phyloP scores from a whole-genome alignment of 1,139 yeast genomes.

The Yamadazyma sp. region DNA sequence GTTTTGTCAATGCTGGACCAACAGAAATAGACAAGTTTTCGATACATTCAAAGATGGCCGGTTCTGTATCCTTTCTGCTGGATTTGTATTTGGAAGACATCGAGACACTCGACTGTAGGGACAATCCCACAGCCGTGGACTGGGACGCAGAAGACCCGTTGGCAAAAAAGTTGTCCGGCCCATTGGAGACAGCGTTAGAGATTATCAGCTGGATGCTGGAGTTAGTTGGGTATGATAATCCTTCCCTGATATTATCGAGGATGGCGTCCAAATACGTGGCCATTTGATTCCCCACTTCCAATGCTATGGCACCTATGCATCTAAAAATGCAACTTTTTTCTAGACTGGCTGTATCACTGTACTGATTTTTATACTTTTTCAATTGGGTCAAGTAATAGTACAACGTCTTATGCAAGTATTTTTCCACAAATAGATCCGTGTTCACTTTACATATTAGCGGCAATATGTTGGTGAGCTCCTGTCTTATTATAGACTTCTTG shows the following conservation, averaged over 20 bases:
- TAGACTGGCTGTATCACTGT: constrained; percentile 38
- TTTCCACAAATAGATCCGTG: constrained; percentile 73
- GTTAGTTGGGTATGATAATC: constrained; percentile 52
- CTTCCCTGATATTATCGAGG: constrained; percentile 79
- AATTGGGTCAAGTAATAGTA: constrained; percentile 76
- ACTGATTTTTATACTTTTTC: constrained; percentile 59
- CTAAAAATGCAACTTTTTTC: constrained; percentile 77
- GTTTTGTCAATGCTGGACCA: constrained; percentile 93
- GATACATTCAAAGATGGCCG: constrained; percentile 86
- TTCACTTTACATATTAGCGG: constrained; percentile 84
- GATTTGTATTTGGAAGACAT: constrained; percentile 57
- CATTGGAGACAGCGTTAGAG: constrained; percentile 39
- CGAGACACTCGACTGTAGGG: constrained; percentile 29
- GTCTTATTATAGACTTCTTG: constrained; percentile 71
- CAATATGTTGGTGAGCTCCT: constrained; percentile 77
- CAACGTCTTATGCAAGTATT: constrained; percentile 78
- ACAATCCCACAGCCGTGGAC: constrained; percentile 16
- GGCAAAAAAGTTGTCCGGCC: constrained; percentile 16
- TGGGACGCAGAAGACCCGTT: constrained; percentile 11
- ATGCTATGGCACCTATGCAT: constrained; percentile 85
- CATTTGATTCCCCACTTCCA: constrained; percentile 83
- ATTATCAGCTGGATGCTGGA: constrained; percentile 44
- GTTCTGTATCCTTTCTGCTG: constrained; percentile 71
- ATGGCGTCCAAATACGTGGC: constrained; percentile 88
- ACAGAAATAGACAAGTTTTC: constrained; percentile 86